phyloP scores from a whole-genome alignment of 371 early-diverging fungal species.

The Dinochytrium kinnereticum region DNA sequence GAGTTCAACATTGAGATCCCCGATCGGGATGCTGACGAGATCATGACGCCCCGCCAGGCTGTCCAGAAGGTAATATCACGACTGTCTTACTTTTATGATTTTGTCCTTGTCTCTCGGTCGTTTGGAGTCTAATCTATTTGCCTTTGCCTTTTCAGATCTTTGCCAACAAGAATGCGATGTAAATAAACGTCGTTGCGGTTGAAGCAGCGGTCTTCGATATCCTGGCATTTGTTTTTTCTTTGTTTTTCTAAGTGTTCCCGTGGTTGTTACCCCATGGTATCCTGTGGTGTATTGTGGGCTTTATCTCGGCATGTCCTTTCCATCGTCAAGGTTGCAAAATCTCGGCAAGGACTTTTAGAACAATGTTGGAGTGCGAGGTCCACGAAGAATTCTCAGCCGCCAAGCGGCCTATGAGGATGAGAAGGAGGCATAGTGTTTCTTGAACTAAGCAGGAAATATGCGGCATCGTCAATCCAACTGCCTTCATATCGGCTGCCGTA shows the following conservation, averaged over 20 bases:
- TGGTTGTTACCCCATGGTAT: no score
- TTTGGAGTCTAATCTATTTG: background rate
- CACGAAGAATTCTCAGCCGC: no score
- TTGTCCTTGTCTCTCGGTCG: background rate
- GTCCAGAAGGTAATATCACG: constrained; percentile 65
- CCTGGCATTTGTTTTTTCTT: background rate
- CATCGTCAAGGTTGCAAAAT: background rate
- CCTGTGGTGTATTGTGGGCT: no score
- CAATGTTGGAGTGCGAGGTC: no score
- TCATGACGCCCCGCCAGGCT: constrained; percentile 86
- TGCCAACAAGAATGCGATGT: constrained; percentile 16
- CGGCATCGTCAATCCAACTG: background rate
- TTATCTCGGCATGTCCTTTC: background rate
- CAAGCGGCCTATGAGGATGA: background rate
- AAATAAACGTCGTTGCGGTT: background rate
- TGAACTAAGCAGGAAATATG: background rate
- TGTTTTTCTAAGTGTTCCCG: no score
- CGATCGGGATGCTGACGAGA: constrained; percentile 96
- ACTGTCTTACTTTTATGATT: background rate
- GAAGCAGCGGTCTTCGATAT: background rate
- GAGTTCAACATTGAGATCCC: constrained; percentile 98
- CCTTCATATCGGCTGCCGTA: background rate
- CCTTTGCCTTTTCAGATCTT: background rate
- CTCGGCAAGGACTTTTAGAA: background rate
- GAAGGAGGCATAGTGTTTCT: background rate